These are phyloP conservation scores for Massospora cicadina DNA, from an alignment of 371 early-diverging fungal genomes.

Conservation along the genomic window DNA sequence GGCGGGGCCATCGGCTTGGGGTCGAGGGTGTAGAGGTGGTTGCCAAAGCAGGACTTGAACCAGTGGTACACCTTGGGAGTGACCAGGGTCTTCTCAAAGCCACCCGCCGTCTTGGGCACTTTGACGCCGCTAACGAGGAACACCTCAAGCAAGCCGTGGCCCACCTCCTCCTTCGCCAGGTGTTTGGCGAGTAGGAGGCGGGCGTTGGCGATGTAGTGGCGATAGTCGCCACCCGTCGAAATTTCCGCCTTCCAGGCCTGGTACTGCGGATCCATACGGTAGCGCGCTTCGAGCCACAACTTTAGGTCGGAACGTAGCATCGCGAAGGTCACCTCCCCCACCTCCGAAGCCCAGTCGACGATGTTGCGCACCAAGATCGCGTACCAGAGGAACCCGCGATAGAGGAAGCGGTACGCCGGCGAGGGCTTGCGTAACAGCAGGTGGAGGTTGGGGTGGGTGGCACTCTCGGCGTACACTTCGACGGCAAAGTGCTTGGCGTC, in stretches of 20 bases:
- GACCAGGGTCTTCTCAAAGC: slow-evolving; percentile 8
- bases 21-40: slow-evolving; percentile 1
- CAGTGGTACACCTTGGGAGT: slow-evolving; percentile 12
- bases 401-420: not conserved
- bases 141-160: not conserved
- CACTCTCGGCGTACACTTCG: not conserved
- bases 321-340: not conserved
- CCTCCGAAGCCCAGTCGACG: not conserved
- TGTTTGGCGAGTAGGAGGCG: not conserved
- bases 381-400: not conserved
- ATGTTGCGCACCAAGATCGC: not conserved
- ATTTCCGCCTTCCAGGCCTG: not conserved
- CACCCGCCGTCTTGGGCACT: not conserved
- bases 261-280: not conserved
- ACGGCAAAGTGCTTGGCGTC: not conserved
- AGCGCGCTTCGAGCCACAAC: not conserved
- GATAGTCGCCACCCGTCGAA: not conserved
- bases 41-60: slow-evolving; percentile 12
- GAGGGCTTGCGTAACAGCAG: not conserved
- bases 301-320: not conserved
- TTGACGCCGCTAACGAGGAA: not conserved
- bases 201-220: not conserved
- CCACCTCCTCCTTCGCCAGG: not conserved
- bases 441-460: not conserved
- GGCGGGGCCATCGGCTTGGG: not conserved